Conservation (phyloP, 306 rosid species). For the Vigna mungo region DNA sequence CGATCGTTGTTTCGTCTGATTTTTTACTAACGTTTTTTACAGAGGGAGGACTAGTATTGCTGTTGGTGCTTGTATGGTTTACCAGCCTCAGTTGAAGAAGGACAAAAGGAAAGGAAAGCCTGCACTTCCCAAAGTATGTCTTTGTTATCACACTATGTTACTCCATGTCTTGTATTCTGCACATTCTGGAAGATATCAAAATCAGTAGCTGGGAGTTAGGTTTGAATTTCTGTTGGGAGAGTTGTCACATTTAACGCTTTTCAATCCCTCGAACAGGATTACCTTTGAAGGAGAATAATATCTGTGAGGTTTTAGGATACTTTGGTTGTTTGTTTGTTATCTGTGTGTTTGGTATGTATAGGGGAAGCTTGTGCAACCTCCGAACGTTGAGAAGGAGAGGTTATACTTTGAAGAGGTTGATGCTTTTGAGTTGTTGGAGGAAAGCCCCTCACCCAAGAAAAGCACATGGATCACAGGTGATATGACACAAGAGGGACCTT, state of each 20-base stretch:
- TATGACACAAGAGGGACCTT: conserved; percentile 47
- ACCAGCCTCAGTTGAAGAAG: conserved; percentile 67
- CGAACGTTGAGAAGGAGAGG: conserved; percentile 72
- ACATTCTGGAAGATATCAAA: background rate
- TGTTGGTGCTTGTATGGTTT: conserved; percentile 67
- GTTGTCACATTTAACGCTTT: background rate
- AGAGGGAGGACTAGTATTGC: conserved; percentile 97
- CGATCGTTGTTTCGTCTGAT: conserved; percentile 10
- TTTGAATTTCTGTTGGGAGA: background rate
- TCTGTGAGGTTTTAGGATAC: background rate
- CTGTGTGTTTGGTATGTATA: conserved; percentile 39
- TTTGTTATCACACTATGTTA: background rate
- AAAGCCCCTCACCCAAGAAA: conserved; percentile 95
- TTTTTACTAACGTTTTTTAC: conserved; percentile 37
- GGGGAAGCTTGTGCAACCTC: conserved; percentile 63
- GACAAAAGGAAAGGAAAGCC: conserved; percentile 74
- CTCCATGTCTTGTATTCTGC: conserved; percentile 23
- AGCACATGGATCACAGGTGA: conserved; percentile 65
- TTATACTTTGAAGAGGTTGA: conserved; percentile 87
- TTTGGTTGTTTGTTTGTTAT: conserved; percentile 20
- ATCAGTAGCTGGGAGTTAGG: background rate
- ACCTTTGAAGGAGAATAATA: background rate
- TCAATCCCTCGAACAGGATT: background rate
- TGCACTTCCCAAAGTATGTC: conserved; percentile 71
- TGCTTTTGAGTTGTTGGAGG: conserved; percentile 89